Conservation (phyloP, 495 filamentous ascomycete species). For the Chaetomium cochliodes region DNA sequence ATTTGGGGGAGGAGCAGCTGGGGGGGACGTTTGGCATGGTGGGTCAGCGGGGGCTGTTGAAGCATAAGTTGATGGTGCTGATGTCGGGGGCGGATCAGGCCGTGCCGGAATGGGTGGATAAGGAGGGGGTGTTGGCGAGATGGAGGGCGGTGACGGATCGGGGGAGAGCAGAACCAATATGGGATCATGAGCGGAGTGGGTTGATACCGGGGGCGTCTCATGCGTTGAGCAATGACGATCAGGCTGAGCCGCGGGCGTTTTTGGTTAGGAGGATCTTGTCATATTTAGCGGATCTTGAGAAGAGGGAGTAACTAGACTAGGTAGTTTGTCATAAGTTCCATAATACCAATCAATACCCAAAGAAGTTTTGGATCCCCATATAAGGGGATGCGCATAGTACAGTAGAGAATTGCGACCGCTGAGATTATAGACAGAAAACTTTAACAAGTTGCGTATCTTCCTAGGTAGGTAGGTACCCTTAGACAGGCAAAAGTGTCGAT, state of each 20-base stretch:
- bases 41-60: slow-evolving; percentile 46
- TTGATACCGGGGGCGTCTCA: slow-evolving; percentile 50
- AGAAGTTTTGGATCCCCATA: too few relatives aligned
- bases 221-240: slow-evolving; percentile 48
- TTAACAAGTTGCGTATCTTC: too few relatives aligned
- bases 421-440: too few relatives aligned
- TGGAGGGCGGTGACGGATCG: slow-evolving; percentile 46
- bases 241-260: slow-evolving; percentile 44
- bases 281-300: slow-evolving; percentile 29
- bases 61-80: slow-evolving; percentile 43
- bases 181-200: slow-evolving; percentile 42
- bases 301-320: neutral
- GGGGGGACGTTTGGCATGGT: slow-evolving; percentile 62
- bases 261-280: slow-evolving; percentile 40
- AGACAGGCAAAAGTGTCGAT: too few relatives aligned
- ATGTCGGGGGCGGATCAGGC: slow-evolving; percentile 65
- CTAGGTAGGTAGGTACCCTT: too few relatives aligned
- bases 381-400: too few relatives aligned
- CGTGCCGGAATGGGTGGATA: slow-evolving; percentile 61
- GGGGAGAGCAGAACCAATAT: slow-evolving; percentile 25
- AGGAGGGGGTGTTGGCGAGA: slow-evolving; percentile 54
- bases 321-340: too few relatives aligned
- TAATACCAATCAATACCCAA: too few relatives aligned
- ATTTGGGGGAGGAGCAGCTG: slow-evolving; percentile 59
- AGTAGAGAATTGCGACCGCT: too few relatives aligned